These are phyloP conservation scores for Colletotrichum aenigma DNA, from an alignment of 2,329 filamentous ascomycete genomes.

Conservation along the genomic window DNA sequence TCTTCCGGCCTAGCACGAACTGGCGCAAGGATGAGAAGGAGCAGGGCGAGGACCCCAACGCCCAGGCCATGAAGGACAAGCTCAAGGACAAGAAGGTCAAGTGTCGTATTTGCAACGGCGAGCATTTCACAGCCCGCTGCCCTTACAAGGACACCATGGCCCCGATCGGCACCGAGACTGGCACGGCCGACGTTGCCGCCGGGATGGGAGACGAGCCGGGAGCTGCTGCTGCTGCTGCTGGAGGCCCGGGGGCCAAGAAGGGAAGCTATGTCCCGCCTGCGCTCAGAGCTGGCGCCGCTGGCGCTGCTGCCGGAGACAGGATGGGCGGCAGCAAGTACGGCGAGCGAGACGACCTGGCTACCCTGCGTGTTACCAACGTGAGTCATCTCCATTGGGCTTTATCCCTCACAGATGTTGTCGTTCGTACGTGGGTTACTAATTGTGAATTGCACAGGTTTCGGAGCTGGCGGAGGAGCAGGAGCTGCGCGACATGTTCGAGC, in stretches of 20 bases:
- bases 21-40: constrained; percentile 91
- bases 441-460: constrained; percentile 68
- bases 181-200: constrained; percentile 57
- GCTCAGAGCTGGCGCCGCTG: constrained; percentile 72
- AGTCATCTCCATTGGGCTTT: constrained; percentile 41
- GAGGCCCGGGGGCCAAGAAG: constrained; percentile 69
- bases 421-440: neutral
- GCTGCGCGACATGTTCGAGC: constrained; percentile 96
- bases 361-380: constrained; percentile 96
- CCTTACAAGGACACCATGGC: constrained; percentile 99
- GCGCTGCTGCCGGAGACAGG: constrained; percentile 71
- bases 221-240: constrained; percentile 57
- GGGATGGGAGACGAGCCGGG: constrained; percentile 56
- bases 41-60: constrained; percentile 75
- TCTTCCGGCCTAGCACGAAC: constrained; percentile 91
- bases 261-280: constrained; percentile 94
- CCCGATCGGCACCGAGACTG: constrained; percentile 68
- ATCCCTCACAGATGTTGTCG: neutral
- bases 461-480: constrained; percentile 97
- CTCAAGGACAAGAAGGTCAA: constrained; percentile 99
- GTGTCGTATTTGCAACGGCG: constrained; percentile 97
- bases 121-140: constrained; percentile 99
- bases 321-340: constrained; percentile 83
- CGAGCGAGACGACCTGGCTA: constrained; percentile 95
- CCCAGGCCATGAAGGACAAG: constrained; percentile 77